A percentile compares a stretch with the other conserved stretches of the same genome.
phyloP scores from a whole-genome alignment of 768 basidiomycete genomes.

The Strobilomyces echinocephalus region DNA sequence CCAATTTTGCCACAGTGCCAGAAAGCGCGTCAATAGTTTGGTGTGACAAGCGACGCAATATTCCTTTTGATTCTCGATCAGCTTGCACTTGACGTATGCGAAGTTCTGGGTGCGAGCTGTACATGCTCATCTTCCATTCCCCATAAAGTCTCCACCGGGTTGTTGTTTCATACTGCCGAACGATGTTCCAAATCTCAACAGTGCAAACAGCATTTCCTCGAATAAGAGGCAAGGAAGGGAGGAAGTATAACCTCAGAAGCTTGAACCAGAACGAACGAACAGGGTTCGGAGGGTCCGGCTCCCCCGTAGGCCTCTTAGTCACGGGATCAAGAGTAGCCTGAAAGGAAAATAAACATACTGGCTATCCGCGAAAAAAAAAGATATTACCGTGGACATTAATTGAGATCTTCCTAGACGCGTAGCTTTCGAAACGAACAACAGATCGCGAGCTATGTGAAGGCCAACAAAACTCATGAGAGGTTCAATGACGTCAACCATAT shows the following conservation, averaged over 20 bases:
- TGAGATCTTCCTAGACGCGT: conserved; percentile 71
- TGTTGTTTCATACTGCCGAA: conserved; percentile 72
- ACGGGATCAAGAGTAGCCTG: conserved; percentile 51
- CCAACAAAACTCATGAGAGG: conserved; percentile 79
- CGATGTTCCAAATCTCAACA: conserved; percentile 88
- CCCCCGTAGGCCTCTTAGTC: conserved; percentile 55
- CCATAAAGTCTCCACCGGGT: conserved; percentile 90
- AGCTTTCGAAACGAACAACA: conserved; percentile 73
- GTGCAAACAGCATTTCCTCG: conserved; percentile 84
- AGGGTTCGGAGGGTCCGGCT: conserved; percentile 54
- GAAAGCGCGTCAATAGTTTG: conserved; percentile 82
- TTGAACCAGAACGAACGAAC: conserved; percentile 80
- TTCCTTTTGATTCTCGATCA: conserved; percentile 82
- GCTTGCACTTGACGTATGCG: conserved; percentile 77
- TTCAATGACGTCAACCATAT: conserved; percentile 70
- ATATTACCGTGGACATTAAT: conserved; percentile 48
- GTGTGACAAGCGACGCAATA: conserved; percentile 80
- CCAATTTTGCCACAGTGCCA: conserved; percentile 85
- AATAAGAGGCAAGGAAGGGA: conserved; percentile 84
- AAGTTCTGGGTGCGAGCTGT: conserved; percentile 74
- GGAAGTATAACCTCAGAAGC: conserved; percentile 70
- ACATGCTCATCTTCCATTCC: conserved; percentile 80
- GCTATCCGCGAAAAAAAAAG: neutral
- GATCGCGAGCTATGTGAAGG: conserved; percentile 74
- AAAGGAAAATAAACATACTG: conserved; percentile 6